Conservation (phyloP, 441 rosid genomes). For the Croton laevigatus region DNA sequence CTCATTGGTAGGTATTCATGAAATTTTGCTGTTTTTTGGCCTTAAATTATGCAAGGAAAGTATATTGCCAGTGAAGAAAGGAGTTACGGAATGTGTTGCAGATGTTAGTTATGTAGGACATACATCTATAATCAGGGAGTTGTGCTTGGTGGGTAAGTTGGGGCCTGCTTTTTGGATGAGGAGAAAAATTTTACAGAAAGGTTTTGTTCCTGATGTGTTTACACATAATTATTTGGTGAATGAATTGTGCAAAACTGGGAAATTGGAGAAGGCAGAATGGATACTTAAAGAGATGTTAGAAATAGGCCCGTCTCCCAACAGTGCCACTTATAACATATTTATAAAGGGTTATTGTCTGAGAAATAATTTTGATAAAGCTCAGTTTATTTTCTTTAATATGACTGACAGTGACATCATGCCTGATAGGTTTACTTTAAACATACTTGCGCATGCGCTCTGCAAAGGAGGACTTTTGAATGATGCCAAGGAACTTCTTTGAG, state of each 20-base stretch:
- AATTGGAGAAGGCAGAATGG: slow-evolving; percentile 47
- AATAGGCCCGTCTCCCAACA: slow-evolving; percentile 56
- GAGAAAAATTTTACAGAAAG: slow-evolving; percentile 45
- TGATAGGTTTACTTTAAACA: slow-evolving; percentile 60
- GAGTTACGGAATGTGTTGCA: slow-evolving; percentile 19
- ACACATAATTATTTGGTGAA: slow-evolving; percentile 61
- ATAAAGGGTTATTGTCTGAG: slow-evolving; percentile 54
- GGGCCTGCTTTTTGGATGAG: slow-evolving; percentile 59
- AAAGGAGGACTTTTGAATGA: slow-evolving; percentile 46
- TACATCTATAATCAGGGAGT: slow-evolving; percentile 37
- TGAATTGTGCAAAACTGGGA: slow-evolving; percentile 50
- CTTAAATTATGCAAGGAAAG: slow-evolving; percentile 48
- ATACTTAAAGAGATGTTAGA: slow-evolving; percentile 63
- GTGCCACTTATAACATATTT: slow-evolving; percentile 53
- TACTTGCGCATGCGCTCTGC: slow-evolving; percentile 57
- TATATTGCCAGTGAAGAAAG: slow-evolving; percentile 27
- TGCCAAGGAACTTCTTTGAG: slow-evolving; percentile 44
- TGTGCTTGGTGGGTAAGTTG: slow-evolving; percentile 59
- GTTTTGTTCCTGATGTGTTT: slow-evolving; percentile 50
- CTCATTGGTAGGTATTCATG: background rate
- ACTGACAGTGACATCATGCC: slow-evolving; percentile 45
- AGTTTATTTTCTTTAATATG: slow-evolving; percentile 45
- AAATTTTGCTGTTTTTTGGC: slow-evolving; percentile 4
- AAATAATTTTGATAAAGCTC: slow-evolving; percentile 53
- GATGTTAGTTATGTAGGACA: slow-evolving; percentile 30